A percentile compares a stretch with the other conserved stretches of the same genome.
Conservation (phyloP, 805 yeast genomes). For the Wickerhamiella cacticola region DNA sequence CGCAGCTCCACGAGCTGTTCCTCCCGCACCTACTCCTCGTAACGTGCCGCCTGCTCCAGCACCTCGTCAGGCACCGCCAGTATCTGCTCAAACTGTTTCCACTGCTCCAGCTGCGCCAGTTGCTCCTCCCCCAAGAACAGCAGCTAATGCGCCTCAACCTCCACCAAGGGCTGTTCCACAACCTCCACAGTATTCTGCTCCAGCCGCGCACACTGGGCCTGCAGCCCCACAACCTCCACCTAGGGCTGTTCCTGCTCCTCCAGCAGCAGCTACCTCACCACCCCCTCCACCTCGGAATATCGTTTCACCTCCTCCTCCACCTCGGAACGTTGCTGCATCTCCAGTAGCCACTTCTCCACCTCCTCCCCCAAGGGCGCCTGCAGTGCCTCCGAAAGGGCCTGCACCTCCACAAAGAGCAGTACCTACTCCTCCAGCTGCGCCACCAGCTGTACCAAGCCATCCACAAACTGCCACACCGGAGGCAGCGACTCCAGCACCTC, state of each 20-base stretch:
- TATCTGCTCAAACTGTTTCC: slow-evolving; percentile 31
- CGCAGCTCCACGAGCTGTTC: background rate
- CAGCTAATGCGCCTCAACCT: slow-evolving; percentile 5
- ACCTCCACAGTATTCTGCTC: background rate
- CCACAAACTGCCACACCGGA: slow-evolving; percentile 25
- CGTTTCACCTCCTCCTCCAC: background rate
- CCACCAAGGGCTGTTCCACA: slow-evolving; percentile 3
- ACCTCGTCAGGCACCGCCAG: slow-evolving; percentile 28
- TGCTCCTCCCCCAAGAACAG: background rate
- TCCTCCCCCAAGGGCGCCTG: slow-evolving; percentile 8
- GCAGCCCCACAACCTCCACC: slow-evolving; percentile 3
- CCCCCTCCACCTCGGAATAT: background rate
- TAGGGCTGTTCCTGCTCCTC: background rate
- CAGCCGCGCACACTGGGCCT: background rate
- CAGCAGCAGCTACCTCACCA: background rate
- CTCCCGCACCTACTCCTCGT: slow-evolving; percentile 12
- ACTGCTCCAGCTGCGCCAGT: slow-evolving; percentile 15
- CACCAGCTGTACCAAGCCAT: slow-evolving; percentile 25
- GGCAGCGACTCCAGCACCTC: slow-evolving; percentile 19
- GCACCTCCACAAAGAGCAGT: slow-evolving; percentile 12
- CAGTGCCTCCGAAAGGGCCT: slow-evolving; percentile 6
- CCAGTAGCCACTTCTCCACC: background rate
- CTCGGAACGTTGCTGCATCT: background rate
- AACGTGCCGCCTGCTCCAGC: slow-evolving; percentile 3
- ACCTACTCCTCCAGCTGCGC: slow-evolving; percentile 21